A percentile compares a stretch with the other conserved stretches of the same genome.
These are phyloP conservation scores for Eucalyptus pauciflora DNA, from an alignment of 345 rosid species.

Conservation along the genomic window DNA sequence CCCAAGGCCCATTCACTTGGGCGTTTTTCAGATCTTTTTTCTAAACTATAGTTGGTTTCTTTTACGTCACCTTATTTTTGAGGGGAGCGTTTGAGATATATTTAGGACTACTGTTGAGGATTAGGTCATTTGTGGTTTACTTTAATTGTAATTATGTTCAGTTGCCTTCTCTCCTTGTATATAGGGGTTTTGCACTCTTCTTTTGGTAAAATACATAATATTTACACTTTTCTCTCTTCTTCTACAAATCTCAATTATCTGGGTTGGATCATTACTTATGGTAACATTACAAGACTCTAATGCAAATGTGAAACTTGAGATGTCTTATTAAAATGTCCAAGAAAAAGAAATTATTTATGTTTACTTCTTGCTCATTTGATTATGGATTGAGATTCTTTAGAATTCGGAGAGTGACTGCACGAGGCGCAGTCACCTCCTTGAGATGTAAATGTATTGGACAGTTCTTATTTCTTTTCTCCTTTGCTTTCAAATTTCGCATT, in stretches of 20 bases:
- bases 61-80: neutral
- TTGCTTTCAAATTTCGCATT: neutral
- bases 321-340: neutral
- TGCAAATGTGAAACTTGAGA: neutral
- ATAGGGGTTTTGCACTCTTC: neutral
- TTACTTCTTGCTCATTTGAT: neutral
- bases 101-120: neutral
- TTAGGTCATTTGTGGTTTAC: neutral
- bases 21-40: neutral
- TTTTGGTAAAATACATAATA: neutral
- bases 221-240: neutral
- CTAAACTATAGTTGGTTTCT: neutral
- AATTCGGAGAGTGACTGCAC: neutral
- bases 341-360: neutral
- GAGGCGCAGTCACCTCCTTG: neutral
- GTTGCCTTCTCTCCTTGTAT: neutral
- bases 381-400: neutral
- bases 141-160: neutral
- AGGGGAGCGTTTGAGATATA: neutral
- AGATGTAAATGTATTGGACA: neutral
- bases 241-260: neutral
- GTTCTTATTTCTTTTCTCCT: neutral
- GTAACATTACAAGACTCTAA: neutral
- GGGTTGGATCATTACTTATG: neutral
- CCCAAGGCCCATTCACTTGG: neutral